These are phyloP conservation scores for Colletotrichum spinosum DNA, from an alignment of 2,329 filamentous ascomycete genomes.

Conservation along the genomic window DNA sequence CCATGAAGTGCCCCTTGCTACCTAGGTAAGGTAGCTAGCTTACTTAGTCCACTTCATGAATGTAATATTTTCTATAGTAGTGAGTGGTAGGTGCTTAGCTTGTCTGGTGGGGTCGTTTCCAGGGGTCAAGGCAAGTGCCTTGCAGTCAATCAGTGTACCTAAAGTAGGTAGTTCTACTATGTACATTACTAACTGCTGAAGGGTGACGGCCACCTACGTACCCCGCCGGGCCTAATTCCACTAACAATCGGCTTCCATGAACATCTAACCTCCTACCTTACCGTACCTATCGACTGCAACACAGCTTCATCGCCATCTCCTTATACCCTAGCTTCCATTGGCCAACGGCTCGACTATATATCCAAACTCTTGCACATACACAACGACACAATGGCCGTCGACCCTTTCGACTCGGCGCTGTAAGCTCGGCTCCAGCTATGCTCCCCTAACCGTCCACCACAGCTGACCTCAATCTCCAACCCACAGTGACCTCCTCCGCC, in stretches of 20 bases:
- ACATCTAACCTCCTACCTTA: slow-evolving; percentile 8
- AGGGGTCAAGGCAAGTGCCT: slow-evolving; percentile 9
- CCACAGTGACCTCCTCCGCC: slow-evolving; percentile 92
- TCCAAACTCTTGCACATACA: background rate
- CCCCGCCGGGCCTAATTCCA: slow-evolving; percentile 13
- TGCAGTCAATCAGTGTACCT: background rate
- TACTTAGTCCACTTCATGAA: background rate
- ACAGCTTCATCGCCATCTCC: background rate
- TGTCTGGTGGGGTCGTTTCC: slow-evolving; percentile 23
- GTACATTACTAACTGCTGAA: background rate
- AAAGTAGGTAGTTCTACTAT: slow-evolving; percentile 8
- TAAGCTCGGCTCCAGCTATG: slow-evolving; percentile 54
- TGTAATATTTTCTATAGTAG: too few species aligned
- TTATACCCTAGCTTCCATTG: too few species aligned
- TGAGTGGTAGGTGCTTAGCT: slow-evolving; percentile 27
- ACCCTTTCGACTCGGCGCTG: slow-evolving; percentile 83
- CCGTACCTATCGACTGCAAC: slow-evolving; percentile 9
- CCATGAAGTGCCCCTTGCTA: slow-evolving; percentile 14
- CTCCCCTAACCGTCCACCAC: slow-evolving; percentile 11
- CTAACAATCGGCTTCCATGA: slow-evolving; percentile 27
- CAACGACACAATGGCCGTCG: slow-evolving; percentile 59
- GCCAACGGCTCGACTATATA: background rate
- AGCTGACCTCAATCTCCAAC: slow-evolving; percentile 13
- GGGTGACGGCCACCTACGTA: slow-evolving; percentile 4
- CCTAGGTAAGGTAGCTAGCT: background rate